Conservation (phyloP, 371 early-diverging fungal species). For the Rhizopus microsporus region DNA sequence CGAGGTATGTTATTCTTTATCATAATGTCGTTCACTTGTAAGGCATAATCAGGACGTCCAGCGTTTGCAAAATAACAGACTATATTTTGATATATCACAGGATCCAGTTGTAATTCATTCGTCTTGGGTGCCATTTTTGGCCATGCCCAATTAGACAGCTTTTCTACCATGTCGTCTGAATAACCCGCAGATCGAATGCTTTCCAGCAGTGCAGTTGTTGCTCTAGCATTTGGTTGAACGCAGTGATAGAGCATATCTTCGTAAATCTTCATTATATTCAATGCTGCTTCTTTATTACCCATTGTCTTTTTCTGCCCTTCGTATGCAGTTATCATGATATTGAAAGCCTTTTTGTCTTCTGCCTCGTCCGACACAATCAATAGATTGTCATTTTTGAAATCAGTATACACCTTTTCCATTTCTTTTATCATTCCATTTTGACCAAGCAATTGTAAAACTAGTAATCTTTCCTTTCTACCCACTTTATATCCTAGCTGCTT, state of each 20-base stretch:
- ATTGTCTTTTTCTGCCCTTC: conserved; percentile 24
- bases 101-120: conserved; percentile 23
- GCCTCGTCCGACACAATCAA: conserved; percentile 15
- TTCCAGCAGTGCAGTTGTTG: conserved; percentile 27
- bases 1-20: conserved; percentile 30
- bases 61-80: conserved; percentile 42
- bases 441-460: conserved; percentile 40
- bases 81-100: conserved; percentile 32
- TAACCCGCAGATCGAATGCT: conserved; percentile 26
- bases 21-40: conserved; percentile 48
- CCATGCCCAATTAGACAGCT: conserved; percentile 42
- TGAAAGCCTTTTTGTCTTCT: conserved; percentile 35
- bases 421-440: conserved; percentile 39
- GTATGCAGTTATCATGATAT: conserved; percentile 37
- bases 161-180: conserved; percentile 26
- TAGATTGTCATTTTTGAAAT: conserved; percentile 17
- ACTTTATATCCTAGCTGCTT: conserved; percentile 32
- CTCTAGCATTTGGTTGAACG: conserved; percentile 19
- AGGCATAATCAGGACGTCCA: conserved; percentile 40
- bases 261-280: conserved; percentile 38
- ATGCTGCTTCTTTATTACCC: conserved; percentile 20
- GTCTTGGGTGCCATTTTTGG: conserved; percentile 28
- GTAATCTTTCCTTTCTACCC: conserved; percentile 36
- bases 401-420: conserved; percentile 42
- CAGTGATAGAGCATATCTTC: conserved; percentile 34